Evolutionary conservation across 768 basidiomycete genomes (phyloP).

Genomic region (Termitomyces sp.): DNA sequence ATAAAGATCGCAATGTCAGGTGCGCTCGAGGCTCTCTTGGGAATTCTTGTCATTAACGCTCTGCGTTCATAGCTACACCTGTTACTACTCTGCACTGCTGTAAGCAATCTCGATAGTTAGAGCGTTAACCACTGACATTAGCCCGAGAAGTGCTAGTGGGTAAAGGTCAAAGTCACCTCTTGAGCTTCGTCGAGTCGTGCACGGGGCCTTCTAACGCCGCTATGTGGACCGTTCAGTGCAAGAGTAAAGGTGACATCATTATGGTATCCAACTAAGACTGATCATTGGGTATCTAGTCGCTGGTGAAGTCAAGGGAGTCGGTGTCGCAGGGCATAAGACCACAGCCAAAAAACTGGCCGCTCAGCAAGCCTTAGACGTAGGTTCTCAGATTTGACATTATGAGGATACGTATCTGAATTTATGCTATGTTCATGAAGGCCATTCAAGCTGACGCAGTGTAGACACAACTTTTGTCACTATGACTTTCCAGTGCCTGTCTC

Average conservation of each 20-base stretch:
- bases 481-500: not conserved
- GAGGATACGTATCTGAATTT: not conserved
- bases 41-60: not conserved
- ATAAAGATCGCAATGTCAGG: conserved; percentile 12
- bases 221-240: conserved; percentile 52
- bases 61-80: conserved; percentile 10
- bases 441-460: not conserved
- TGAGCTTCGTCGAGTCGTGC: conserved; percentile 35
- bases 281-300: conserved; percentile 28
- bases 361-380: conserved; percentile 33
- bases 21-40: conserved; percentile 3
- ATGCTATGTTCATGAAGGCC: not conserved
- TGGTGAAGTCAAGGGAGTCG: conserved; percentile 42
- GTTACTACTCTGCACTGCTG: conserved; percentile 40
- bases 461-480: not conserved
- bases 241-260: conserved; percentile 32
- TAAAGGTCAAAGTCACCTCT: conserved; percentile 16
- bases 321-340: conserved; percentile 34
- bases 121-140: not conserved
- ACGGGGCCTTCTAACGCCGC: conserved; percentile 36
- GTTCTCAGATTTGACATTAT: conserved; percentile 2
- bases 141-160: conserved; percentile 22
- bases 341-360: conserved; percentile 46
- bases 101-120: conserved; percentile 15
- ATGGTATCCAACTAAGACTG: not conserved